Conservation (phyloP, 345 rosid genomes). For the Schrenkiella parvula region DNA sequence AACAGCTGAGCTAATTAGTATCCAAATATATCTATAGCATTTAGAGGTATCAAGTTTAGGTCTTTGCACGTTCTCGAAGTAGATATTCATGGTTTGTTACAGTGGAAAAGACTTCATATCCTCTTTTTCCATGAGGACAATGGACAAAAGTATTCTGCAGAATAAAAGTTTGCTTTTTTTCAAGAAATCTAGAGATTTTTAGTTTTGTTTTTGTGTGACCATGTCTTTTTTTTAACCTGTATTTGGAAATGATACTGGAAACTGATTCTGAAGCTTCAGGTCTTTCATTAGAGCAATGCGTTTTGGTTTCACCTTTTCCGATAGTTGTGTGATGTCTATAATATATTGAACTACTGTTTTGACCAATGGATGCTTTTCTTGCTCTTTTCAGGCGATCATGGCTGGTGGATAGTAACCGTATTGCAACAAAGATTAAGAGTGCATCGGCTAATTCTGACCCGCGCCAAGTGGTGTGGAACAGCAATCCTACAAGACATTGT, state of each 20-base stretch:
- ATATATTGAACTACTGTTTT: not conserved
- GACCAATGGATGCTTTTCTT: not conserved
- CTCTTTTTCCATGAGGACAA: not conserved
- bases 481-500: constrained; percentile 83
- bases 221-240: not conserved
- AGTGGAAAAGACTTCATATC: not conserved
- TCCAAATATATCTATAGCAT: not conserved
- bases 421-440: constrained; percentile 85
- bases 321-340: not conserved
- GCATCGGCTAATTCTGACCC: constrained; percentile 53
- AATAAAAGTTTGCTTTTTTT: not conserved
- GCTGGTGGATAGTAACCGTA: constrained; percentile 75
- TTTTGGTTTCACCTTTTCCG: not conserved
- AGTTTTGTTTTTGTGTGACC: not conserved
- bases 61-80: not conserved
- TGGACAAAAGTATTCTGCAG: not conserved
- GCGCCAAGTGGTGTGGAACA: constrained; percentile 54
- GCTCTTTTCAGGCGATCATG: constrained; percentile 61
- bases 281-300: not conserved
- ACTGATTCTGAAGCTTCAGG: no score
- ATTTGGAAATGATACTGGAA: not conserved
- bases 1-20: not conserved
- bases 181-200: not conserved
- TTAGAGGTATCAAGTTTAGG: not conserved
- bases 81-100: not conserved